These are phyloP conservation scores for Picochlorum sp. DNA, from an alignment of 139 green algal genomes.

Conservation along the genomic window DNA sequence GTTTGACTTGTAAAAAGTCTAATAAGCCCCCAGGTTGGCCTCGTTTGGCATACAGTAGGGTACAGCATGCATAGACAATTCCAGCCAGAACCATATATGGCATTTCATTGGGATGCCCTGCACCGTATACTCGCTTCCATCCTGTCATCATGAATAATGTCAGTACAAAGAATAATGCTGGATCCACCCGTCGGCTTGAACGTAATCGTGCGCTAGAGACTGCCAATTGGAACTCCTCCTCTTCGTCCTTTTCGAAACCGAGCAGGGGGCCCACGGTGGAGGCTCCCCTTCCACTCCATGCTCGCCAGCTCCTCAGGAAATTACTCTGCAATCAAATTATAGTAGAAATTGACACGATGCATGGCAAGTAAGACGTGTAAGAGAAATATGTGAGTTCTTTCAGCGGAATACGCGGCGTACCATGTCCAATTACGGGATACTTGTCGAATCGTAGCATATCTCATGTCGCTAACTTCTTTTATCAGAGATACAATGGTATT, in stretches of 20 bases:
- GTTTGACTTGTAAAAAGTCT: background rate
- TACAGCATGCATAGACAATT: background rate
- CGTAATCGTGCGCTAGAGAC: background rate
- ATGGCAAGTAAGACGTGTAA: too few relatives aligned
- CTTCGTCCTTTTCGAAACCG: background rate
- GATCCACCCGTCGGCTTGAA: background rate
- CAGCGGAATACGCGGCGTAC: too few relatives aligned
- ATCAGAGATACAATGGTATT: too few relatives aligned
- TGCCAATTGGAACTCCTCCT: background rate
- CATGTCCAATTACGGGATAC: too few relatives aligned
- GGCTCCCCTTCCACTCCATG: background rate
- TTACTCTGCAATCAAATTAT: background rate
- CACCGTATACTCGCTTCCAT: background rate
- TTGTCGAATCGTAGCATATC: too few relatives aligned
- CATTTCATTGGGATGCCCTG: background rate
- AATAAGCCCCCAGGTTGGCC: background rate
- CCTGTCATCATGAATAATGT: slow-evolving; percentile 1
- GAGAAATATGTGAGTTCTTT: too few relatives aligned
- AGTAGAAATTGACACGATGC: too few relatives aligned
- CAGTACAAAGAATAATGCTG: background rate
- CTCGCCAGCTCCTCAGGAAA: background rate
- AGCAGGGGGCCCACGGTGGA: background rate
- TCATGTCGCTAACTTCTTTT: too few relatives aligned
- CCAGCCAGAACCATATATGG: background rate
- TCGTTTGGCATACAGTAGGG: background rate